phyloP scores from a whole-genome alignment of 306 rosid species.

The Castanea crenata region DNA sequence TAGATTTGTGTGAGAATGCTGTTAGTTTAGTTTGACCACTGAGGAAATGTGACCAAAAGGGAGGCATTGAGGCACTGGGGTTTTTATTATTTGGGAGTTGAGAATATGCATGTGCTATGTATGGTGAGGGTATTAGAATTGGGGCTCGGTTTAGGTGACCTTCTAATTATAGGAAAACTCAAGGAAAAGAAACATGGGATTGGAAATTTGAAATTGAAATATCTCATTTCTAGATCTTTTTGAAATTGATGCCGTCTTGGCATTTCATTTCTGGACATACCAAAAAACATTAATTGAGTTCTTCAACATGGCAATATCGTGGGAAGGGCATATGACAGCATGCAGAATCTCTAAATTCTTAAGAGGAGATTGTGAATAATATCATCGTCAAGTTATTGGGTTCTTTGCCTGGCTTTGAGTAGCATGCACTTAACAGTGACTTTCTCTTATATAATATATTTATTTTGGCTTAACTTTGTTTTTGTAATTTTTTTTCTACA shows the following conservation, averaged over 20 bases:
- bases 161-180: background rate
- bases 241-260: background rate
- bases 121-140: background rate
- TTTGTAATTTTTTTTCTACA: background rate
- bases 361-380: background rate
- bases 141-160: background rate
- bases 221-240: background rate
- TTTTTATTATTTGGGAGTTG: background rate
- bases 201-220: background rate
- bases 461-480: background rate
- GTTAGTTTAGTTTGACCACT: background rate
- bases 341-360: background rate
- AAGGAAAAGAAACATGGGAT: background rate
- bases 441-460: background rate
- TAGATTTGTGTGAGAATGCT: no score
- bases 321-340: background rate
- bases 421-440: background rate
- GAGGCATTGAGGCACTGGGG: background rate
- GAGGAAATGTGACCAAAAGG: background rate
- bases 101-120: background rate
- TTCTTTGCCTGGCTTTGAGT: background rate
- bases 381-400: background rate
- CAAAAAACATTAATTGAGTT: background rate
- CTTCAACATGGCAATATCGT: background rate
- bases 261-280: background rate